Base-by-base conservation (phyloP, 345 rosid species). In the Syzygium aromaticum region DNA sequence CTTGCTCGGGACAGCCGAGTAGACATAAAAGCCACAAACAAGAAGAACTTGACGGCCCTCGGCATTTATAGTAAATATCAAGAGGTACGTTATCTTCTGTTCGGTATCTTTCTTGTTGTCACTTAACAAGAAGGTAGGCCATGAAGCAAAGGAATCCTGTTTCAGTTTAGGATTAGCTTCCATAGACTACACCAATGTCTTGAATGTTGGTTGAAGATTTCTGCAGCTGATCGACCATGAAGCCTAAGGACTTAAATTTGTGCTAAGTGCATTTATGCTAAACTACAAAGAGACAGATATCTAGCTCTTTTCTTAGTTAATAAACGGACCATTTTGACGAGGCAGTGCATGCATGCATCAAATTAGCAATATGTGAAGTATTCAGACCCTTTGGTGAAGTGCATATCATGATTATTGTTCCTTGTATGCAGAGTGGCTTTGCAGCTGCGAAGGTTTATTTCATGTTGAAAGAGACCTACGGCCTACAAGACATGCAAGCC, bases 391-490 rank as follows among this genome's bases (percentile, higher is more conserved):
- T 4, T 33, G 80, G 22, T 14, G 21, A 63, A 14, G 38, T 33
- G 49, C 80, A 33, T 33, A 73, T 73, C 49, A 9, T 33, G 80
- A 19, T 33, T 33, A 73, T 22, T 73, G 46, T 73, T 17, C 46
- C 80, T 73, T 33, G 80, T 22, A 53, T 61, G 86, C 82, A 88
- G 89, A 85, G 73, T 43, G 89, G 89, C 54, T 88, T 88, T 82
- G 89, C 89, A 22, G 89, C 89, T 5, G 89, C 89, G 38, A 88
- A 85, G 85, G 89, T 88, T 80, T 88, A 77, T 52, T 88, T 77
- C 89, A 86, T 88, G 87, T 83, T 88, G 89, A 86, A 88, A 59
- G 87, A 85, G 61, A 85, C 85, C 22, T 88, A 49, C 40, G 86
- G 89, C 21, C 52, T 85, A 25, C 85, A 85, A 56, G 89, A 88